Evolutionary conservation across 2,329 filamentous ascomycete species (phyloP).

Genomic region (Colletotrichum phormii): DNA sequence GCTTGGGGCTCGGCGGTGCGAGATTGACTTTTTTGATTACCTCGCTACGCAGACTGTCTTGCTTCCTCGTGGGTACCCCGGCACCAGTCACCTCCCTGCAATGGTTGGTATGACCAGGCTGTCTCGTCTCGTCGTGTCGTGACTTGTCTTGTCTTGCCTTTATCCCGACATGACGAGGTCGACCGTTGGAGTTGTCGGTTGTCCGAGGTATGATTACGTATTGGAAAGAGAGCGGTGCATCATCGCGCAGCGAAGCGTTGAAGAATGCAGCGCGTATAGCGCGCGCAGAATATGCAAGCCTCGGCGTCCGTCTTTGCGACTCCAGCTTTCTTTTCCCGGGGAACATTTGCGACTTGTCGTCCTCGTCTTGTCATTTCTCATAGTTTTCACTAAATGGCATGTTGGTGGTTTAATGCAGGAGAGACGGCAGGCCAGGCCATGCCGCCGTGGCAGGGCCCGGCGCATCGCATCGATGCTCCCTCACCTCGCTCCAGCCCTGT

Average conservation of each 20-base stretch:
- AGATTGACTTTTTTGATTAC: slow-evolving; percentile 23
- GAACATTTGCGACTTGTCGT: not conserved
- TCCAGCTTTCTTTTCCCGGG: slow-evolving; percentile 24
- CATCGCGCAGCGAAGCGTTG: slow-evolving; percentile 22
- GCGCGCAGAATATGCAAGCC: slow-evolving; percentile 29
- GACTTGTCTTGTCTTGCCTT: slow-evolving; percentile 17
- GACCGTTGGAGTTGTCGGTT: slow-evolving; percentile 7
- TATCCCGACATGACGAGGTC: slow-evolving; percentile 7
- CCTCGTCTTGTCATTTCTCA: slow-evolving; percentile 25
- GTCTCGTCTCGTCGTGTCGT: slow-evolving; percentile 10
- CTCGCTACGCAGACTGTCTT: slow-evolving; percentile 7
- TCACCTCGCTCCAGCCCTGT: slow-evolving; percentile 12
- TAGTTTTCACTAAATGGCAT: slow-evolving; percentile 14
- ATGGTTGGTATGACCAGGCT: not conserved
- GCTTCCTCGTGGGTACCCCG: not conserved
- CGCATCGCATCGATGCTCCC: slow-evolving; percentile 5
- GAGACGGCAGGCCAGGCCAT: not conserved
- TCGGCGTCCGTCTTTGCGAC: slow-evolving; percentile 5
- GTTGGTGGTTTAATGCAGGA: slow-evolving; percentile 23
- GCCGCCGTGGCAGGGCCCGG: slow-evolving; percentile 11
- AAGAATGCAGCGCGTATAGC: slow-evolving; percentile 30
- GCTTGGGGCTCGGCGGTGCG: slow-evolving; percentile 25
- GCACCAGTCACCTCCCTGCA: slow-evolving; percentile 6
- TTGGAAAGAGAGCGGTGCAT: slow-evolving; percentile 2
- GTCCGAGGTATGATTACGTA: slow-evolving; percentile 10